phyloP scores from a whole-genome alignment of 345 rosid species.

The Erodium maritimum region DNA sequence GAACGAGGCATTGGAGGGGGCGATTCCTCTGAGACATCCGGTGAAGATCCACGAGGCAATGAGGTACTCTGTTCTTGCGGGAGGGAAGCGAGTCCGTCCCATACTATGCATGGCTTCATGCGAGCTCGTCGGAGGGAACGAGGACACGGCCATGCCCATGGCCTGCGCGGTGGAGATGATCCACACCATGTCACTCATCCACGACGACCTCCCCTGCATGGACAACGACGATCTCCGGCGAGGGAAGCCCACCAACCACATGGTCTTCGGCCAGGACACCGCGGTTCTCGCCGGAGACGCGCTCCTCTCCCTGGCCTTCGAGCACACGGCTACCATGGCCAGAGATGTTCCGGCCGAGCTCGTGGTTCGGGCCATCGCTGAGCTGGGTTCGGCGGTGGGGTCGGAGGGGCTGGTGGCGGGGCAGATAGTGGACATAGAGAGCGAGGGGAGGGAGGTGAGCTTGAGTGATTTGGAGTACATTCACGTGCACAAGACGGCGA shows the following conservation, averaged over 20 bases:
- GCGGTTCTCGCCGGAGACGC: slow-evolving; percentile 61
- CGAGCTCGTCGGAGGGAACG: slow-evolving; percentile 48
- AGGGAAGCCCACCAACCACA: slow-evolving; percentile 51
- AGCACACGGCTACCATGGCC: slow-evolving; percentile 31
- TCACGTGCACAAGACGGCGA: slow-evolving; percentile 28
- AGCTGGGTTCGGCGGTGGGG: slow-evolving; percentile 39
- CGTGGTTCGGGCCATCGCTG: slow-evolving; percentile 26
- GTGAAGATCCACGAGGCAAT: slow-evolving; percentile 46
- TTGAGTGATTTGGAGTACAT: slow-evolving; percentile 24
- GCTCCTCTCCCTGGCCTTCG: slow-evolving; percentile 42
- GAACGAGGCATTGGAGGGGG: slow-evolving; percentile 40
- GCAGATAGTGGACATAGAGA: slow-evolving; percentile 35
- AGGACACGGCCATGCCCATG: slow-evolving; percentile 31
- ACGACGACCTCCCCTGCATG: slow-evolving; percentile 69
- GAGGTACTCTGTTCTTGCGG: slow-evolving; percentile 58
- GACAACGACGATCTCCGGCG: slow-evolving; percentile 56
- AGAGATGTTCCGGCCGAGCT: slow-evolving; percentile 17
- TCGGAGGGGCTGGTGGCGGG: slow-evolving; percentile 45
- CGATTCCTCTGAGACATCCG: slow-evolving; percentile 37
- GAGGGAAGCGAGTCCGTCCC: slow-evolving; percentile 60
- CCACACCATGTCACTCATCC: slow-evolving; percentile 54
- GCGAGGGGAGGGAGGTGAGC: slow-evolving; percentile 32
- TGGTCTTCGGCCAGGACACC: slow-evolving; percentile 35
- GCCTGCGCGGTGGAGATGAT: slow-evolving; percentile 76
- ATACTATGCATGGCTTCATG: slow-evolving; percentile 52